These are phyloP conservation scores for Thymus quinquecostatus DNA, from an alignment of 257 asterid genomes.

Conservation along the genomic window DNA sequence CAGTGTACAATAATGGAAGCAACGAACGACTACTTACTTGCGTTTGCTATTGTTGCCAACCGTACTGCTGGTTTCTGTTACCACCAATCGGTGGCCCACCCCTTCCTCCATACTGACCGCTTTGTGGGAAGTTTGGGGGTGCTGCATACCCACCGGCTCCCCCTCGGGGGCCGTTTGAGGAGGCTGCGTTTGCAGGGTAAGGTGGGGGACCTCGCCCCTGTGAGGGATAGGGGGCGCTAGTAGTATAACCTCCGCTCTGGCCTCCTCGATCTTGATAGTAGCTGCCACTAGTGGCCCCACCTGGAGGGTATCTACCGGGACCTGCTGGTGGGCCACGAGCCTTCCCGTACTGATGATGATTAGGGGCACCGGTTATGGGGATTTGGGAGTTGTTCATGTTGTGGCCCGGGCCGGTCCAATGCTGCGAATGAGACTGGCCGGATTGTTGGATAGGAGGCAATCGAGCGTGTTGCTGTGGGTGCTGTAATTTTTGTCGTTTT, in stretches of 20 bases:
- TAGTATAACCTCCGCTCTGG: slow-evolving; percentile 60
- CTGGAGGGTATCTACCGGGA: slow-evolving; percentile 68
- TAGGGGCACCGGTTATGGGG: slow-evolving; percentile 54
- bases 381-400: slow-evolving; percentile 66
- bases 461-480: slow-evolving; percentile 83
- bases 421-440: slow-evolving; percentile 68
- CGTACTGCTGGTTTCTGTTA: slow-evolving; percentile 80
- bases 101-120: slow-evolving; percentile 74
- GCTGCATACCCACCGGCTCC: slow-evolving; percentile 63
- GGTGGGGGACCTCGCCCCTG: slow-evolving; percentile 75
- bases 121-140: slow-evolving; percentile 71
- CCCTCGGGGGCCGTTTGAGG: slow-evolving; percentile 68
- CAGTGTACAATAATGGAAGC: background rate
- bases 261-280: slow-evolving; percentile 84
- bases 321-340: slow-evolving; percentile 81
- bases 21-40: background rate
- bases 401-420: slow-evolving; percentile 64
- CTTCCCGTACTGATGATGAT: slow-evolving; percentile 79
- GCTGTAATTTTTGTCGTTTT: slow-evolving; percentile 78
- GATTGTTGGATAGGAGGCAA: slow-evolving; percentile 85
- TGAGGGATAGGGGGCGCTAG: slow-evolving; percentile 63
- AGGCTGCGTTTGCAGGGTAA: slow-evolving; percentile 57
- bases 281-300: slow-evolving; percentile 61
- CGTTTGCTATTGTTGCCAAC: slow-evolving; percentile 75
- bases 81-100: slow-evolving; percentile 62